Percentiles rank a stretch among this genome's conserved stretches.
phyloP scores from a whole-genome alignment of 495 filamentous ascomycete genomes.

The Talaromyces trachyspermus region DNA sequence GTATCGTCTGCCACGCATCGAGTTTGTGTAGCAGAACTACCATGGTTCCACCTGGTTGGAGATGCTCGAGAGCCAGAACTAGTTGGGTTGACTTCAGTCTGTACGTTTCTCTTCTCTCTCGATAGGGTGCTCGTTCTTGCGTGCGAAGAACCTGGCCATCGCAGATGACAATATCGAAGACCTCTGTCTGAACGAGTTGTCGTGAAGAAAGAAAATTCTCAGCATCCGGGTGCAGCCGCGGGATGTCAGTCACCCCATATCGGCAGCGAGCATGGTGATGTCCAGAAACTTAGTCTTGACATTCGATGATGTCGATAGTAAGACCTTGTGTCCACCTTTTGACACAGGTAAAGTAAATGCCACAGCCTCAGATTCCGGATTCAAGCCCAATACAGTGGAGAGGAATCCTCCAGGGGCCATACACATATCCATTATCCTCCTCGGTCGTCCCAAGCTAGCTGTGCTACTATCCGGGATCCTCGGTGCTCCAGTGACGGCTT shows the following conservation, averaged over 20 bases:
- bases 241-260: slow-evolving; percentile 41
- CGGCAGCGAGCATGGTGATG: slow-evolving; percentile 46
- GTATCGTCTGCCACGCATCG: slow-evolving; percentile 32
- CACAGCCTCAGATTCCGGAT: slow-evolving; percentile 24
- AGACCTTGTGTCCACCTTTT: slow-evolving; percentile 38
- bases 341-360: slow-evolving; percentile 35
- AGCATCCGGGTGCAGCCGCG: slow-evolving; percentile 34
- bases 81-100: slow-evolving; percentile 39
- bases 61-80: slow-evolving; percentile 38
- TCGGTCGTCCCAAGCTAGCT: not conserved
- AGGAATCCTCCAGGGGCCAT: slow-evolving; percentile 52
- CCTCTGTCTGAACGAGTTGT: slow-evolving; percentile 12
- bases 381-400: slow-evolving; percentile 22
- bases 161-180: slow-evolving; percentile 49
- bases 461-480: not conserved
- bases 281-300: slow-evolving; percentile 32
- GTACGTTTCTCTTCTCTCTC: slow-evolving; percentile 31
- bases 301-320: slow-evolving; percentile 13
- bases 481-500: slow-evolving; percentile 15
- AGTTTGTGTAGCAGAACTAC: slow-evolving; percentile 45
- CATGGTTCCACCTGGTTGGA: slow-evolving; percentile 39
- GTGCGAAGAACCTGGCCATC: slow-evolving; percentile 49
- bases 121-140: slow-evolving; percentile 34
- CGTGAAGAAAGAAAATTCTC: slow-evolving; percentile 26
- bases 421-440: slow-evolving; percentile 52